Base-by-base conservation (phyloP, 805 yeast genomes). In the Pichia eremophila region DNA sequence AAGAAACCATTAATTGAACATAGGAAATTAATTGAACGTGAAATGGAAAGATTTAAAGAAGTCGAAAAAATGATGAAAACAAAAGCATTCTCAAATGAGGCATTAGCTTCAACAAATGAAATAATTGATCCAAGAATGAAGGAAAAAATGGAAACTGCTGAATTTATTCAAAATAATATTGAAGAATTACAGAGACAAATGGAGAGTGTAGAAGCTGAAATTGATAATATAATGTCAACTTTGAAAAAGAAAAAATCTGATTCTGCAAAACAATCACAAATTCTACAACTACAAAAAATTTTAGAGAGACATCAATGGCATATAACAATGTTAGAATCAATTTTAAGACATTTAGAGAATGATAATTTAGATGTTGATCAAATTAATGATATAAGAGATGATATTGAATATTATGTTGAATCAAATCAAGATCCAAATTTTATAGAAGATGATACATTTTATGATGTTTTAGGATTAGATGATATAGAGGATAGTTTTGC, bases 21-120 rank as follows among this genome's bases (percentile, higher is more conserved):
- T 59, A 72, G 93, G 52, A 71, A 74, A 56, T 61, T 78, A 45
- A 85, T 85, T 54, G 83, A 78, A 58, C 70, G 70, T 53, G 93
- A 93, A 51, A 91, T 91, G 99, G 99, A 91, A 66, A 78, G 89
- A 57, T 93, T 91, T 69, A 93, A 93, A 64, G 91, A 88, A 47
- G 87, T 91, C 56, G 99, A 91, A 66, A 87, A 89, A 67, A 79
- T 83, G 53, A 83, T 87, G 78, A 91, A 91, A 68, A 88, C 95
- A 37, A 91, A 91, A 65, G 96, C 95, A 45, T 91, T 86, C 63
- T 81, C 93, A 32, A 88, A 87, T 60, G 98, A 93, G 65, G 97
- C 97, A 0, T 72, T 91, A 53, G 87, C 85, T 44, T 58, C 62
- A 10, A 54, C 56, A 5, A 78, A 79, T 61, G 74, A 74, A 49